Conservation (phyloP, 192 early-diverging fungal genomes). For the Entomortierella lignicola region DNA sequence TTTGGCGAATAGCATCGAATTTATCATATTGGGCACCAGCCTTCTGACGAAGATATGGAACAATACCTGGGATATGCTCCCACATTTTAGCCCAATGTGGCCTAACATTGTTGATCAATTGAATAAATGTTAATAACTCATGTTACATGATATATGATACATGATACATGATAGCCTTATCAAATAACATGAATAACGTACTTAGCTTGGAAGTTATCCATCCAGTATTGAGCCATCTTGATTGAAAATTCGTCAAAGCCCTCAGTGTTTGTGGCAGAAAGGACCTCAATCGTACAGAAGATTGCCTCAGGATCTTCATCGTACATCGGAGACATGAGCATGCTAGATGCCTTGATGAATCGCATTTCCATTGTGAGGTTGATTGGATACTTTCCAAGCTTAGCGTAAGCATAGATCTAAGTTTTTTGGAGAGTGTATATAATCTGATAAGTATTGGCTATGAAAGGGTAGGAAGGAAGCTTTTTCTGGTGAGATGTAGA, state of each 20-base stretch:
- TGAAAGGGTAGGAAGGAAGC: no score
- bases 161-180: no score
- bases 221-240: slow-evolving; percentile 38
- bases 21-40: slow-evolving; percentile 8
- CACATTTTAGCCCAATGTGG: slow-evolving; percentile 56
- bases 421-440: no score
- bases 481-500: no score
- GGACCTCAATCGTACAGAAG: slow-evolving; percentile 40
- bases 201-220: slow-evolving; percentile 43
- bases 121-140: neutral
- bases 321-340: slow-evolving; percentile 34
- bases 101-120: slow-evolving; percentile 1
- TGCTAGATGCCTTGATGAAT: slow-evolving; percentile 36
- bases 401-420: slow-evolving; percentile 42
- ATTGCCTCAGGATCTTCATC: slow-evolving; percentile 44
- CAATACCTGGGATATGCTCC: slow-evolving; percentile 54
- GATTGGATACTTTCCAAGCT: neutral
- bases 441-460: neutral
- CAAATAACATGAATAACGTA: neutral
- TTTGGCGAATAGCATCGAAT: slow-evolving; percentile 49
- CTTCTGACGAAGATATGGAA: slow-evolving; percentile 23
- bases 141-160: neutral
- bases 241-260: slow-evolving; percentile 35
- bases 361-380: slow-evolving; percentile 37
- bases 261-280: slow-evolving; percentile 16